phyloP scores from a whole-genome alignment of 306 rosid genomes.

The Vicia faba region DNA sequence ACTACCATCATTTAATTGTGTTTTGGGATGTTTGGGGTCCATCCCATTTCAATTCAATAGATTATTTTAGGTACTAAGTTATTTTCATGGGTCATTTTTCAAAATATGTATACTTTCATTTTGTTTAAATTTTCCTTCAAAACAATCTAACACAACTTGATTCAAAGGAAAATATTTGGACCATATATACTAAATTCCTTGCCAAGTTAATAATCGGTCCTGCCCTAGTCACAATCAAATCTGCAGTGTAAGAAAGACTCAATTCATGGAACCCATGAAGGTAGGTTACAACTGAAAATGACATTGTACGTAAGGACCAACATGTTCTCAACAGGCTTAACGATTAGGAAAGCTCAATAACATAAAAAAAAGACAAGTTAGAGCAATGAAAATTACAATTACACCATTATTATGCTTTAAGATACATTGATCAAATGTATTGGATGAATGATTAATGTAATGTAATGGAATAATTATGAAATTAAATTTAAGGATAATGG shows the following conservation, averaged over 20 bases:
- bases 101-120: constrained; percentile 2
- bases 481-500: too few relatives aligned
- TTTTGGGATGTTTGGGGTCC: neutral
- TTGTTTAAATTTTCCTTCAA: neutral
- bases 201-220: constrained; percentile 34
- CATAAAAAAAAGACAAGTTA: neutral
- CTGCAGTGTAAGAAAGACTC: constrained; percentile 40
- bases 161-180: constrained; percentile 32
- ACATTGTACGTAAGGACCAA: constrained; percentile 31
- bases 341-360: constrained; percentile 34
- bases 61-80: neutral
- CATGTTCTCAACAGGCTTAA: constrained; percentile 38
- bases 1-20: neutral
- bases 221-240: constrained; percentile 47
- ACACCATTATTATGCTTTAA: neutral
- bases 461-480: too few relatives aligned
- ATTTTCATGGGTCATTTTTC: constrained; percentile 4
- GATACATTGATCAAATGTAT: neutral
- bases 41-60: neutral
- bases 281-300: constrained; percentile 40
- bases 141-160: constrained; percentile 17
- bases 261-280: constrained; percentile 36
- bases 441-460: too few relatives aligned
- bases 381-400: neutral
- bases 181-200: constrained; percentile 39